phyloP scores from a whole-genome alignment of 2,329 filamentous ascomycete species.

The Clarireedia monteithiana region DNA sequence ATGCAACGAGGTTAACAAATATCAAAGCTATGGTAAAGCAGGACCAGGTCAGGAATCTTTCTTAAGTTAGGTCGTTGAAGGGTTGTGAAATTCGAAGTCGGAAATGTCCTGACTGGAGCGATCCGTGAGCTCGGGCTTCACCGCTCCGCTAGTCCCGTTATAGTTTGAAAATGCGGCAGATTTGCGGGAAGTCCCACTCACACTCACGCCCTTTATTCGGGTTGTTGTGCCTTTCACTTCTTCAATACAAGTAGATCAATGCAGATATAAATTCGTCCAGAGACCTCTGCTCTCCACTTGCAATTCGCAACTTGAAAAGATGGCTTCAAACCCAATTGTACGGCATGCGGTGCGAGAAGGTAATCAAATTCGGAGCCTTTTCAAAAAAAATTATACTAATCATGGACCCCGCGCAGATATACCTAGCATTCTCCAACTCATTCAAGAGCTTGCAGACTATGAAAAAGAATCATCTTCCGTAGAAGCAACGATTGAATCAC shows the following conservation, averaged over 20 bases:
- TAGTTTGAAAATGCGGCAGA: no score
- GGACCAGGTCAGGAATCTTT: background rate
- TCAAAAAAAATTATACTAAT: background rate
- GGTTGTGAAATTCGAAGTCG: no score
- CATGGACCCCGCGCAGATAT: slow-evolving; percentile 51
- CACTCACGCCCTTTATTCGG: no score
- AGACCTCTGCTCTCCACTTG: background rate
- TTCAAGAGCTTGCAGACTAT: slow-evolving; percentile 81
- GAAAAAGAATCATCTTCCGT: slow-evolving; percentile 70
- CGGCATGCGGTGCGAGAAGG: slow-evolving; percentile 6
- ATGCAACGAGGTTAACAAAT: background rate
- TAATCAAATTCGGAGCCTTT: background rate
- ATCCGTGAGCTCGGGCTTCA: no score
- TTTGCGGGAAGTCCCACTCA: no score
- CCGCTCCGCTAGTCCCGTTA: no score
- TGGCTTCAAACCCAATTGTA: background rate
- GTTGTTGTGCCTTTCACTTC: no score
- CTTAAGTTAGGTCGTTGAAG: background rate
- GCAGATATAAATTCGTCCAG: no score
- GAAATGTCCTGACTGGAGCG: no score
- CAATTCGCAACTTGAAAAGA: background rate
- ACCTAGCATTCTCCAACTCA: slow-evolving; percentile 69
- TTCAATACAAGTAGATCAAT: no score
- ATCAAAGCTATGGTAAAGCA: background rate
- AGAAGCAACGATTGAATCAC: slow-evolving; percentile 67